A percentile compares a stretch with the other conserved stretches of the same genome.
phyloP scores from a whole-genome alignment of 179 eudicot species.

The Beta corolliflora region DNA sequence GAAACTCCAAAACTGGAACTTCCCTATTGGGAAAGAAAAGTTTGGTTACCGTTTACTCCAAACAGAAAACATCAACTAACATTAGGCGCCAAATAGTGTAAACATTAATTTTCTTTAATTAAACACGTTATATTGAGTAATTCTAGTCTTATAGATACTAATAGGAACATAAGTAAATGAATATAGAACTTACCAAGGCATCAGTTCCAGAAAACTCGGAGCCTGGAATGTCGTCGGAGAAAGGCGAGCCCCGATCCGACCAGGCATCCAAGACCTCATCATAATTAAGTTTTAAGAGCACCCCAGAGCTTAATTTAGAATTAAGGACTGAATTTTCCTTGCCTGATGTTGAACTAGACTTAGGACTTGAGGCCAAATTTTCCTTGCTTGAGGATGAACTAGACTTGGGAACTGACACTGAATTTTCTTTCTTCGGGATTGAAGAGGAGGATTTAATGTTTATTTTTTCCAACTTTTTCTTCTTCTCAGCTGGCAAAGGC shows the following conservation, averaged over 20 bases:
- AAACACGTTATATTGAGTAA: background rate
- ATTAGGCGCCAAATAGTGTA: slow-evolving; percentile 10
- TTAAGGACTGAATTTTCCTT: slow-evolving; percentile 30
- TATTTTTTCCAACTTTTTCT: slow-evolving; percentile 36
- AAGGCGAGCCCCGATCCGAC: slow-evolving; percentile 81
- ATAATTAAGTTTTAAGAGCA: slow-evolving; percentile 63
- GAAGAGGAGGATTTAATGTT: slow-evolving; percentile 21
- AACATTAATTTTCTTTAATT: background rate
- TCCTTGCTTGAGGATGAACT: slow-evolving; percentile 28
- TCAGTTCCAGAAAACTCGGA: slow-evolving; percentile 54
- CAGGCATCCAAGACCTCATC: slow-evolving; percentile 69
- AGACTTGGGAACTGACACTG: slow-evolving; percentile 24
- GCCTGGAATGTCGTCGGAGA: slow-evolving; percentile 54
- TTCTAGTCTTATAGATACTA: background rate
- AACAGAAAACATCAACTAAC: background rate
- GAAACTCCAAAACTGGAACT: slow-evolving; percentile 11
- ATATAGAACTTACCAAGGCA: slow-evolving; percentile 53
- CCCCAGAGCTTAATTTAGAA: slow-evolving; percentile 35
- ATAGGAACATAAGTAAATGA: background rate
- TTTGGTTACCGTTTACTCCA: slow-evolving; percentile 9
- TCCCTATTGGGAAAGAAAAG: background rate
- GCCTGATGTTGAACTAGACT: slow-evolving; percentile 32
- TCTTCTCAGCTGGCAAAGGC: slow-evolving; percentile 39
- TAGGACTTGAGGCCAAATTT: slow-evolving; percentile 22
- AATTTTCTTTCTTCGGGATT: slow-evolving; percentile 17